These are phyloP conservation scores for Echites panduratus DNA, from an alignment of 257 asterid genomes.

Conservation along the genomic window DNA sequence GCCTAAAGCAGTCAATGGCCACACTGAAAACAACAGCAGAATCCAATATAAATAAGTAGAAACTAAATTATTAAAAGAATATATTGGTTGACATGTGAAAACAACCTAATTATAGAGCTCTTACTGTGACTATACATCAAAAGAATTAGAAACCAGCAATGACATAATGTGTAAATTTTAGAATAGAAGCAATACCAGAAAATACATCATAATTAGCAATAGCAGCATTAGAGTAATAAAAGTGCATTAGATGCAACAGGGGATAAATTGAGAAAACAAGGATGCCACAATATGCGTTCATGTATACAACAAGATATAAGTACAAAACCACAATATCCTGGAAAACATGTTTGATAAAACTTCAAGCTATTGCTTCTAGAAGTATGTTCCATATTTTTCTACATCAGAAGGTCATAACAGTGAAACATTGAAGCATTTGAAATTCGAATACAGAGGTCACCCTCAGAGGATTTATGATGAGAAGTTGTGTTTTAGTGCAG, in stretches of 20 bases:
- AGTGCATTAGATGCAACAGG: not conserved
- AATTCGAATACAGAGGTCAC: not conserved
- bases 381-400: not conserved
- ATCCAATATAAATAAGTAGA: not conserved
- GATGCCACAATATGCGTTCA: not conserved
- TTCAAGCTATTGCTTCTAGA: not conserved
- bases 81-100: not conserved
- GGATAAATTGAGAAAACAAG: not conserved
- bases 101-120: not conserved
- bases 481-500: not conserved
- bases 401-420: not conserved
- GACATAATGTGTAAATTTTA: not conserved
- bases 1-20: slow-evolving; percentile 97
- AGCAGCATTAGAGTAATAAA: not conserved
- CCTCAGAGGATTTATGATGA: not conserved
- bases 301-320: not conserved
- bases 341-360: not conserved
- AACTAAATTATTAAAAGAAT: not conserved
- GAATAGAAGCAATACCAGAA: not conserved
- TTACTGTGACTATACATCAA: not conserved
- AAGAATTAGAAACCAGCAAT: not conserved
- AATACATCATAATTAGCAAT: not conserved
- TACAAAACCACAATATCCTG: not conserved
- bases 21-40: slow-evolving; percentile 51
- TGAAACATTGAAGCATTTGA: not conserved